These are phyloP conservation scores for Hypericum androsaemum DNA, from an alignment of 345 rosid genomes.

Conservation along the genomic window DNA sequence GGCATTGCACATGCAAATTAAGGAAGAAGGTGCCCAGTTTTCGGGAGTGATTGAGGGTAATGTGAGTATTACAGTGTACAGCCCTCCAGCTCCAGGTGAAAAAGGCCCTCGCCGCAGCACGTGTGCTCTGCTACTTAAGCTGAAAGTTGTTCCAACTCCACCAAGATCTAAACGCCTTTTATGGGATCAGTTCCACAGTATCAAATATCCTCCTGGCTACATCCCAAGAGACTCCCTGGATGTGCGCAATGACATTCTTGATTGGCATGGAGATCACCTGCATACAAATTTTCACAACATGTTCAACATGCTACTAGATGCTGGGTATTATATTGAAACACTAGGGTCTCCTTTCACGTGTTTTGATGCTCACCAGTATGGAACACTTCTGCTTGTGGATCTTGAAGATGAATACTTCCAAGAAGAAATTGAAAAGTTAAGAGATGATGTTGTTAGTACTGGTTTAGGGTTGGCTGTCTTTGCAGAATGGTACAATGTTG, in stretches of 20 bases:
- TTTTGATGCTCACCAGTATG: conserved; percentile 85
- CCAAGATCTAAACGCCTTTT: conserved; percentile 75
- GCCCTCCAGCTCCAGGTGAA: conserved; percentile 78
- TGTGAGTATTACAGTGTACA: conserved; percentile 52
- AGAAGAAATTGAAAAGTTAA: conserved; percentile 86
- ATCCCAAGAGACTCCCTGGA: conserved; percentile 98
- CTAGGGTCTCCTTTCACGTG: conserved; percentile 98
- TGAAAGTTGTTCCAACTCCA: conserved; percentile 83
- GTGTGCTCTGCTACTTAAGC: conserved; percentile 69
- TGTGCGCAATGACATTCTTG: conserved; percentile 94
- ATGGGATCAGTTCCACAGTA: conserved; percentile 98
- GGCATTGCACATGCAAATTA: conserved; percentile 94
- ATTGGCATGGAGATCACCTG: conserved; percentile 99
- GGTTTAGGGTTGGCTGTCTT: conserved; percentile 86
- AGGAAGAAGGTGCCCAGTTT: conserved; percentile 89
- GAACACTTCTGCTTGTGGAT: conserved; percentile 91
- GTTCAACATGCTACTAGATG: conserved; percentile 90
- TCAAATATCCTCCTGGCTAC: conserved; percentile 97
- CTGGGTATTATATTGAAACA: conserved; percentile 86
- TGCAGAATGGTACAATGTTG: conserved; percentile 97
- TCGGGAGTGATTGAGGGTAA: conserved; percentile 82
- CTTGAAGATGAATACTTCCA: conserved; percentile 89
- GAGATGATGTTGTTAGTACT: conserved; percentile 61
- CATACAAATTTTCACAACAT: conserved; percentile 90
- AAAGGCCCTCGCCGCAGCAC: conserved; percentile 48